These are phyloP conservation scores for Yamadazyma blattariae DNA, from an alignment of 1,139 yeast genomes.

Conservation along the genomic window DNA sequence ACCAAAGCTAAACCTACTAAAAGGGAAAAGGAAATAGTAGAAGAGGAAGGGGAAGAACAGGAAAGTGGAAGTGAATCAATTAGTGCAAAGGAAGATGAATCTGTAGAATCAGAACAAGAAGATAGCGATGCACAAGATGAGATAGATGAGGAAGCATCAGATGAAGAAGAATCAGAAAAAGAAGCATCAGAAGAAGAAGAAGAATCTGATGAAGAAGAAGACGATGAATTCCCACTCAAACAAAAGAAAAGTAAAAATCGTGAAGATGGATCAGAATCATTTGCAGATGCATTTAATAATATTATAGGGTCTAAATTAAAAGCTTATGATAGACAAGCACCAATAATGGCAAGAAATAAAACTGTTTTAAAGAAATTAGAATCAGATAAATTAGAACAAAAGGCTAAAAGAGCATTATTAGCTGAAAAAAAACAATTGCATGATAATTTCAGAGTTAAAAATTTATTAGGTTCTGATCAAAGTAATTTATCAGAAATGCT, in stretches of 20 bases:
- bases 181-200: conserved; percentile 21
- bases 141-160: conserved; percentile 10
- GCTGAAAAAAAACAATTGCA: conserved; percentile 69
- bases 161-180: conserved; percentile 20
- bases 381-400: conserved; percentile 75
- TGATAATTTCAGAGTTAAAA: conserved; percentile 65
- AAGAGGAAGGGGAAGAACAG: too few species aligned
- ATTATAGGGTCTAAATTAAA: conserved; percentile 83
- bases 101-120: background rate
- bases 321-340: conserved; percentile 84
- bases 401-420: conserved; percentile 70
- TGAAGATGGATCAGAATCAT: conserved; percentile 69
- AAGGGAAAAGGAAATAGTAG: background rate
- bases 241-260: conserved; percentile 47
- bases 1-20: background rate
- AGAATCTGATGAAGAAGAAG: conserved; percentile 21
- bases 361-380: conserved; percentile 70
- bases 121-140: conserved; percentile 9
- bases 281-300: conserved; percentile 81
- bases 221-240: conserved; percentile 40
- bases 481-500: conserved; percentile 53
- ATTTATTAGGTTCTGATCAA: conserved; percentile 65
- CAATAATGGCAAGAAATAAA: conserved; percentile 81
- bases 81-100: background rate
- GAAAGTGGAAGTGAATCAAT: background rate